Base-by-base conservation (phyloP, 306 rosid genomes). In the Castanospermum australe region DNA sequence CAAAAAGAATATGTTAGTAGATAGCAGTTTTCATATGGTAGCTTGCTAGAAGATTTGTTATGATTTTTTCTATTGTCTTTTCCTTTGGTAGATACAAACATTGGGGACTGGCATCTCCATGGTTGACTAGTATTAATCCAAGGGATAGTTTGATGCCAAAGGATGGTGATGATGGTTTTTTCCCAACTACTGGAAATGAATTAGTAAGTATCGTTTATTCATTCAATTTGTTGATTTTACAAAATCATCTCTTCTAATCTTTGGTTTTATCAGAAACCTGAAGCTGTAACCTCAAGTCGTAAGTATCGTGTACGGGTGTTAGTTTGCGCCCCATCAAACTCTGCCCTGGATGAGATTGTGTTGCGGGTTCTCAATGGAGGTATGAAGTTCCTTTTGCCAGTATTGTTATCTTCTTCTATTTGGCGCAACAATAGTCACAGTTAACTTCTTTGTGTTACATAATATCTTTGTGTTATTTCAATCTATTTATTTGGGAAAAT, bases 281-380 rank as follows among this genome's bases (percentile, higher is more conserved):
- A 94, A 85, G 86, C 88, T 57, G 87, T 89, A 79, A 91, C 91
- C 62, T 92, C 98, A 36, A 89, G 82, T 71, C 95, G 98, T 21
- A 94, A 91, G 81, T 92, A 94, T 82, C 97, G 93, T 44, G 94
- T 94, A 56, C 87, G 93, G 47, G 97, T 92, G 61, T 89, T 94
- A 70, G 98, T 94, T 25, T 94, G 97, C 7, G 98, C 98, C 63
- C 97, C 97, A 67, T 94, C 97, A 71, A 94, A 94, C 79, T 94
- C 98, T 75, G 98, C 98, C 22, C 91, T 94, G 3, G 98, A 94
- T 80, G 98, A 94, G 88, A 94, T 94, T 87, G 97, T 92, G 61
- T 75, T 92, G 89, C 97, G 98, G 41, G 95, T 94, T 85, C 83
- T 87, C 55, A 88, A 84, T 82, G 89, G 88, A 55, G 97, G 98